phyloP scores from a whole-genome alignment of 306 rosid genomes.

The Trifolium repens region DNA sequence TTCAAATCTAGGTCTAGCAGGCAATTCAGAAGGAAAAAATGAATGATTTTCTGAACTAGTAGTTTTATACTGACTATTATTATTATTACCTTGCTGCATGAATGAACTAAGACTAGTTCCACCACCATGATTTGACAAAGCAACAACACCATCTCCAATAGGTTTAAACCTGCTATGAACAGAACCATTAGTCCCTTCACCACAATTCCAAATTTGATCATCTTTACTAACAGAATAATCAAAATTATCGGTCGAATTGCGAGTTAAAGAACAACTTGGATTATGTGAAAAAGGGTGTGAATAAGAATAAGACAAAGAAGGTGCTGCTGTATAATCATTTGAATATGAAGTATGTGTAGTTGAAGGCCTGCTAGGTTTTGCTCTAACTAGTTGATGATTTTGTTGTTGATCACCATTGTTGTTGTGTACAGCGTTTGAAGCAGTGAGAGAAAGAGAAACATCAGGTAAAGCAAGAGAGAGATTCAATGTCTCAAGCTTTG shows the following conservation, averaged over 20 bases:
- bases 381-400: conserved; percentile 49
- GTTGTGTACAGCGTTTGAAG: conserved; percentile 78
- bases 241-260: conserved; percentile 84
- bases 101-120: conserved; percentile 60
- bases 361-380: conserved; percentile 63
- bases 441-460: conserved; percentile 84
- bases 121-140: conserved; percentile 66
- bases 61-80: conserved; percentile 54
- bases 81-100: conserved; percentile 79
- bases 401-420: conserved; percentile 59
- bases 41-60: conserved; percentile 85
- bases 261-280: conserved; percentile 91
- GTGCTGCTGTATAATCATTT: conserved; percentile 79
- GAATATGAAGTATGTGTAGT: conserved; percentile 62
- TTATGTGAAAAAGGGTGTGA: conserved; percentile 85
- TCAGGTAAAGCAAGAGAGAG: conserved; percentile 93
- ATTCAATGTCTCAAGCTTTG: conserved; percentile 78
- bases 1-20: conserved; percentile 80
- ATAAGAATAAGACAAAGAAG: conserved; percentile 81
- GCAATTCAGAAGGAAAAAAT: conserved; percentile 88
- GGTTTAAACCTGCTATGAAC: conserved; percentile 99
- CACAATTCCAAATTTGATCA: conserved; percentile 94
- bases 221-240: conserved; percentile 79
- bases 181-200: conserved; percentile 97
- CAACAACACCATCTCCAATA: conserved; percentile 79